phyloP scores from a whole-genome alignment of 176 grass and related monocot species.

The Echinochloa phyllopogon region DNA sequence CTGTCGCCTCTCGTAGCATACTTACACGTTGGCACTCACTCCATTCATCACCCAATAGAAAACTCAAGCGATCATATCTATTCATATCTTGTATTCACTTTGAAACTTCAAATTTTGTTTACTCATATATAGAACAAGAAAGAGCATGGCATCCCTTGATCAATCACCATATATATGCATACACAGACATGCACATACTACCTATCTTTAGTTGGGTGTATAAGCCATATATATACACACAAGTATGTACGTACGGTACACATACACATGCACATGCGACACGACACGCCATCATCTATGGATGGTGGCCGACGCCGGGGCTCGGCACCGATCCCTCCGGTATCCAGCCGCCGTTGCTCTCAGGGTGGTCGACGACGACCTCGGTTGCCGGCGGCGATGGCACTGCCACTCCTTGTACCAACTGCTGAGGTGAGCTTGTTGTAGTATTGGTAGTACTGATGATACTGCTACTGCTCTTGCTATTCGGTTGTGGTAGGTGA shows the following conservation, averaged over 20 bases:
- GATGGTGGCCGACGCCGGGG: slow-evolving; percentile 45
- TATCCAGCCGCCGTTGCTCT: slow-evolving; percentile 23
- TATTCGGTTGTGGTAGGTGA: background rate
- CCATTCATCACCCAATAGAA: background rate
- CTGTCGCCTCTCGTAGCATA: background rate
- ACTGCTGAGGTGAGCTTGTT: background rate
- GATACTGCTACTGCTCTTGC: background rate
- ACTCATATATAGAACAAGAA: background rate
- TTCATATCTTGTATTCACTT: background rate
- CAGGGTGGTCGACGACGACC: background rate
- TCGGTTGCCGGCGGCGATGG: background rate
- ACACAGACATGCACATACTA: background rate
- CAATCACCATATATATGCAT: background rate
- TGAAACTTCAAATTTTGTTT: background rate
- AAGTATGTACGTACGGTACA: background rate
- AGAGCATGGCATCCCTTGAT: background rate
- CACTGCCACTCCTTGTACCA: slow-evolving; percentile 8
- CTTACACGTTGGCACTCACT: background rate
- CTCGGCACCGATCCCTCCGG: slow-evolving; percentile 43
- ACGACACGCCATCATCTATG: background rate
- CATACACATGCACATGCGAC: background rate
- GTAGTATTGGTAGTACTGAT: too few species aligned
- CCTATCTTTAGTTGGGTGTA: background rate
- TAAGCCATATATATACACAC: background rate
- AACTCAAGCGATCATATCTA: background rate